Percentiles rank a stretch among this genome's conserved stretches.
These are phyloP conservation scores for Capronia epimyces DNA, from an alignment of 2,329 filamentous ascomycete genomes.

Conservation along the genomic window DNA sequence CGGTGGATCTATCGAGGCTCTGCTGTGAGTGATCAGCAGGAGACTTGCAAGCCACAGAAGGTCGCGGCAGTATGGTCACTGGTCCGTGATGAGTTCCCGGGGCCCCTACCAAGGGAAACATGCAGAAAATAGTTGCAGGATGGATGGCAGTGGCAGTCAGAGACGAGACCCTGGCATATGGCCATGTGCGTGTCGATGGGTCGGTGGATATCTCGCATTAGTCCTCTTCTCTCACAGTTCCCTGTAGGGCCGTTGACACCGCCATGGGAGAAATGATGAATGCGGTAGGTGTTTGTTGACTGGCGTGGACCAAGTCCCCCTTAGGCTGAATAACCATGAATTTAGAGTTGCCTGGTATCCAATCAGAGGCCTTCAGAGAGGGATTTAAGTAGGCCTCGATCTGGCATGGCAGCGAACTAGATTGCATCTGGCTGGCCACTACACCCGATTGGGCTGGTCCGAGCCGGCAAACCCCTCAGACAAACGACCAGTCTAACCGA, in stretches of 20 bases:
- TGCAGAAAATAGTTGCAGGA: not conserved
- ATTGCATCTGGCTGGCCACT: not conserved
- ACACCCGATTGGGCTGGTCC: not conserved
- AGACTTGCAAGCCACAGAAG: constrained; percentile 21
- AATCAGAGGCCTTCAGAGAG: not conserved
- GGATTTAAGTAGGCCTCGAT: not conserved
- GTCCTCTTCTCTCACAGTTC: not conserved
- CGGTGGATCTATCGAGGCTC: constrained; percentile 26
- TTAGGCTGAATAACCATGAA: not conserved
- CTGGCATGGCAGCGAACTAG: not conserved
- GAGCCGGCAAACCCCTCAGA: not conserved
- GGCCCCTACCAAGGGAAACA: no score
- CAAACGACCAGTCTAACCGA: constrained; percentile 10
- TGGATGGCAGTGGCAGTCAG: not conserved
- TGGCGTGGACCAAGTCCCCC: not conserved
- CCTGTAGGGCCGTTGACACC: not conserved
- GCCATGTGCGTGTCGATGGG: not conserved
- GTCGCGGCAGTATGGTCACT: not conserved
- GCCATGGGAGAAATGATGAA: not conserved
- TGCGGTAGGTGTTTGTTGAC: not conserved
- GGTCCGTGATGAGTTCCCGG: not conserved
- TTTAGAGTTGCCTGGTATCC: not conserved
- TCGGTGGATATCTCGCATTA: not conserved
- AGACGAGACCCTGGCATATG: not conserved
- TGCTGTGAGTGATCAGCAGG: constrained; percentile 23